A percentile compares a stretch with the other conserved stretches of the same genome.
Evolutionary conservation across 257 asterid genomes (phyloP).

Genomic region (Osmanthus fragrans): DNA sequence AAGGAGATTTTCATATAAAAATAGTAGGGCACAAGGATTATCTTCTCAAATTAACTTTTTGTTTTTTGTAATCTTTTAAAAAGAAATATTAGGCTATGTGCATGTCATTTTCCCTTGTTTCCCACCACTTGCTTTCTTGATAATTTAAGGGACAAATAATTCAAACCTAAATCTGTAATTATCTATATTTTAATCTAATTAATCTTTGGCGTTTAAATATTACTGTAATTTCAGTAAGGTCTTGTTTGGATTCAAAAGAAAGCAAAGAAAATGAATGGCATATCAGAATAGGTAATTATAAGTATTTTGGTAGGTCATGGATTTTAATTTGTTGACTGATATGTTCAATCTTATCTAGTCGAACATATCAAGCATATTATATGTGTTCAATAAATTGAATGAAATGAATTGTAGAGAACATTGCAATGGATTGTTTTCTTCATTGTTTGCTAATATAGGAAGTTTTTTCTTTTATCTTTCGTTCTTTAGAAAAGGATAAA

Average conservation of each 20-base stretch:
- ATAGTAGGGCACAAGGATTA: neutral
- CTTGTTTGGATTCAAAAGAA: neutral
- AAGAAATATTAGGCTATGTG: neutral
- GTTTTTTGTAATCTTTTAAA: neutral
- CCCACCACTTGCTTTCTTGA: neutral
- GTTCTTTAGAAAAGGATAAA: too few relatives aligned
- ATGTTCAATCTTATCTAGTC: too few relatives aligned
- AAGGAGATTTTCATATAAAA: neutral
- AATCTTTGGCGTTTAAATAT: neutral
- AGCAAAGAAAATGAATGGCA: too few relatives aligned
- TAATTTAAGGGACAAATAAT: neutral
- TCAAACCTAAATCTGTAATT: neutral
- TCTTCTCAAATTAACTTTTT: constrained; percentile 5
- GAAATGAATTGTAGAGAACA: too few relatives aligned
- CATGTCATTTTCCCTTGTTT: constrained; percentile 1
- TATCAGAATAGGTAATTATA: too few relatives aligned
- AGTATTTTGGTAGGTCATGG: too few relatives aligned
- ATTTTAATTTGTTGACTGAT: too few relatives aligned
- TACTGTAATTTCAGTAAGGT: neutral
- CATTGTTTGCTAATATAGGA: too few relatives aligned
- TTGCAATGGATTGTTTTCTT: too few relatives aligned
- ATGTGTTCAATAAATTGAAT: too few relatives aligned
- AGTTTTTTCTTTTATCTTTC: too few relatives aligned
- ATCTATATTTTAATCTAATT: neutral
- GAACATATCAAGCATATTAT: too few relatives aligned